Conservation (phyloP, 441 rosid species). For the Iberis amara region DNA sequence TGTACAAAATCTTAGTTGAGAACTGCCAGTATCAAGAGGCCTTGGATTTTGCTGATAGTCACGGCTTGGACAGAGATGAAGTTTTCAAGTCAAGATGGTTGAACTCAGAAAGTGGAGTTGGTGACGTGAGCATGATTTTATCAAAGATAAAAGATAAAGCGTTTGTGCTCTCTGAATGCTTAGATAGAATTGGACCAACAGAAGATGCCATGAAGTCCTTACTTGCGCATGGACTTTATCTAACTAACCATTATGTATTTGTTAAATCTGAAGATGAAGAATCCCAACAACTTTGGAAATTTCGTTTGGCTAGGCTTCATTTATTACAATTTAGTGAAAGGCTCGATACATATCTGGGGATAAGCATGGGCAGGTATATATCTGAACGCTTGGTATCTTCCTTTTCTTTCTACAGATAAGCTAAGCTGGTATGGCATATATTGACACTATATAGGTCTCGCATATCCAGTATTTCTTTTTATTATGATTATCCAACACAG, state of each 20-base stretch:
- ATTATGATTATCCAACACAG: too few relatives aligned
- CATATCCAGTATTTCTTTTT: too few relatives aligned
- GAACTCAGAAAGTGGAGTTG: conserved; percentile 52
- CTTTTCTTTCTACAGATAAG: too few relatives aligned
- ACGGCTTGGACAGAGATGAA: conserved; percentile 80
- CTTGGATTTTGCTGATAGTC: conserved; percentile 64
- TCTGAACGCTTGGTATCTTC: conserved; percentile 12
- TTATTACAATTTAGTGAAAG: conserved; percentile 77
- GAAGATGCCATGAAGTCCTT: conserved; percentile 81
- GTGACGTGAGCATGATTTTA: conserved; percentile 56
- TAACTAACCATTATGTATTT: conserved; percentile 52
- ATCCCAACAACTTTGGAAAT: conserved; percentile 57
- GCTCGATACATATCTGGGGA: conserved; percentile 88
- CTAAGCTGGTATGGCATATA: too few relatives aligned
- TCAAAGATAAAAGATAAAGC: conserved; percentile 64
- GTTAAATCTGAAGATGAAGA: conserved; percentile 50
- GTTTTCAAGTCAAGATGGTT: conserved; percentile 83
- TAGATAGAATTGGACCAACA: conserved; percentile 66
- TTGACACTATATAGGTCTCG: too few relatives aligned
- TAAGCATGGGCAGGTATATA: conserved; percentile 96
- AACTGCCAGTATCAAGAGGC: conserved; percentile 63
- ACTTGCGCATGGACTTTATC: conserved; percentile 60
- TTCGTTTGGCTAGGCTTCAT: conserved; percentile 77
- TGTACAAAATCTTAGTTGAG: conserved; percentile 67
- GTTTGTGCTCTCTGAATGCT: conserved; percentile 76